Evolutionary conservation across 495 filamentous ascomycete genomes (phyloP), one percentile per base, ranked within the genome.

Genomic region (Poronia punctata): DNA sequence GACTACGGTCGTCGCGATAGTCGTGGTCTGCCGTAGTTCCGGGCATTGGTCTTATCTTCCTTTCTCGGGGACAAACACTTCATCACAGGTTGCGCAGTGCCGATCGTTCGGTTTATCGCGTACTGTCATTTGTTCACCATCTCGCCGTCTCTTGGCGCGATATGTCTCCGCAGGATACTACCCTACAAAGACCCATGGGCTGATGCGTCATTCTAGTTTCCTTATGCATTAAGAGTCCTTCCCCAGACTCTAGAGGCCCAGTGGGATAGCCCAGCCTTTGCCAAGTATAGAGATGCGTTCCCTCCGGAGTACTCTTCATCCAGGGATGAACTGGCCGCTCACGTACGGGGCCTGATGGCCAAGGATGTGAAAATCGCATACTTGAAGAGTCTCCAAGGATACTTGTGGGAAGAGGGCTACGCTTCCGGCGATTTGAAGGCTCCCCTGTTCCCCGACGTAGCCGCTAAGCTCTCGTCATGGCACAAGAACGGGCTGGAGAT

Each of bases 351-450:
- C 45, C 73, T 86, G 40, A 79, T 80, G 48, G 60, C 62, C 38
- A 72, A 66, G 38, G 83, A 86, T 51, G 64, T 82, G 38, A 87
- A 87, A 59, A 60, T 77, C 38, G 59, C 76, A 21, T 82, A 80
- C 56, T 68, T 86, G 40, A 87, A 87, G 59, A 68, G 73, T 46
- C 72, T 86, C 38, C 83, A 86, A 64, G 82, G 83, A 48, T 75
- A 83, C 57, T 70, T 87, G 28, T 87, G 80, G 80, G 58, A 71
- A 47, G 62, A 65, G 15, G 83, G 83, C 35, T 87, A 85, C 58
- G 60, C 62, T 33, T 62, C 66, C 12, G 77, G 80, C 43, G 64
- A 68, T 39, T 68, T 84, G 34, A 64, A 67, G 28, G 79, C 80
- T 12, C 82, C 81, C 25, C 65, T 86, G 42, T 87, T 83, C 58